These are phyloP conservation scores for Collybiopsis confluens DNA, from an alignment of 768 basidiomycete species.

Conservation along the genomic window DNA sequence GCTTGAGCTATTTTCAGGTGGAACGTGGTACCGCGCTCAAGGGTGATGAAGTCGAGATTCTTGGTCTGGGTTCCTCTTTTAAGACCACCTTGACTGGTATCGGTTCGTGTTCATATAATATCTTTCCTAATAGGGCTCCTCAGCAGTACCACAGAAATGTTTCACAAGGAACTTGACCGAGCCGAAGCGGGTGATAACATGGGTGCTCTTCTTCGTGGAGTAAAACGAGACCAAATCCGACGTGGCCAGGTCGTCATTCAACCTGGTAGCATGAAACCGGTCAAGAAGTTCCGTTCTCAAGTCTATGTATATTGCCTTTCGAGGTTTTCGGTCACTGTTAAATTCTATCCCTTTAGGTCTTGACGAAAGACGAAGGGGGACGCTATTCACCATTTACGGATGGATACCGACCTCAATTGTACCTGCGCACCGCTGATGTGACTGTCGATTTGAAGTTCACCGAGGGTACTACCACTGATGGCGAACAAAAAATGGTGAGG, in stretches of 20 bases:
- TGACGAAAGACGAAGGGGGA: constrained; percentile 86
- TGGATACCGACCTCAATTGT: constrained; percentile 94
- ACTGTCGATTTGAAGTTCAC: constrained; percentile 85
- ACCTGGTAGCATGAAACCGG: constrained; percentile 90
- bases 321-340: neutral
- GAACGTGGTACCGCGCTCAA: constrained; percentile 91
- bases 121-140: neutral
- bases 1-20: constrained; percentile 40
- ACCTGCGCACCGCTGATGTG: constrained; percentile 93
- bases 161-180: constrained; percentile 98
- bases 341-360: constrained; percentile 40
- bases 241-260: constrained; percentile 90
- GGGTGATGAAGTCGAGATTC: constrained; percentile 89
- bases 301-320: constrained; percentile 58
- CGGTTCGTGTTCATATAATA: constrained; percentile 39
- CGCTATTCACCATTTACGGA: constrained; percentile 90
- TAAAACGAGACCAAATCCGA: constrained; percentile 93
- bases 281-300: constrained; percentile 92
- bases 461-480: constrained; percentile 71
- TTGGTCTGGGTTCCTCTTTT: constrained; percentile 76
- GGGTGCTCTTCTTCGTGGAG: constrained; percentile 93
- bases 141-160: constrained; percentile 70
- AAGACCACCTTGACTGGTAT: constrained; percentile 97
- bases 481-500: constrained; percentile 82
- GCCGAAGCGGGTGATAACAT: constrained; percentile 99